Base-by-base conservation (phyloP, 2,329 filamentous ascomycete genomes). In the Neofusicoccum ribis region DNA sequence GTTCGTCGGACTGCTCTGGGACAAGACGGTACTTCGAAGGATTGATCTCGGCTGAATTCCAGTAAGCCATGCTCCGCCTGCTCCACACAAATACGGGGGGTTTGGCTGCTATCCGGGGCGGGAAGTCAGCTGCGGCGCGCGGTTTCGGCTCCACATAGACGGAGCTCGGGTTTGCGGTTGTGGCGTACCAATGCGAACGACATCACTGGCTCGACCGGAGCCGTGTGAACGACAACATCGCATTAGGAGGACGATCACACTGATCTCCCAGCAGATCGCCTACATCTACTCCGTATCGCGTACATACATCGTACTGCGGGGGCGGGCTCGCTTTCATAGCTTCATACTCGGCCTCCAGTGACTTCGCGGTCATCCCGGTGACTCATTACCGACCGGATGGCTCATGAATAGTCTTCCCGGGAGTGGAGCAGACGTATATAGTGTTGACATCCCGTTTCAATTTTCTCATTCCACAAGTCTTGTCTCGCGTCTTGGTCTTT, bases 91-190 rank as follows among this genome's bases (percentile, higher is more conserved):
- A 4, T 31, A 20, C 17, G 14, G 52, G 34, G 17, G 1, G 9
- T 9, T 15, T 41, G 31, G 14, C 7, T 31, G 20, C 11, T 20
- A 36, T 7, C 8, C 36, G 14, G 5, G 7, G 9, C n/a, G 20
- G 34, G 5, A n/a, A 44, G 14, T 17, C 2, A 34, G 3, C 14
- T 34, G 41, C 54, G 36, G 36, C 39, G 41, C 15, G 27, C 54
- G 9, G 23, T 44, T 59, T 59, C 54, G 54, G 54, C 54, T 59
- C 54, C 54, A 59, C 54, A 59, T 59, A 9, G n/a, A 14, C n/a
- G 46, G 20, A 14, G 5, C n/a, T 23, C 20, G 17, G 11, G 17
- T 27, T 51, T 9, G 11, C 51, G 51, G 51, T 27, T 41, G 51
- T 17, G 20, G 36, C 51, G 34, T 39, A 14, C n/a, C 27, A 27